Percentiles rank a stretch among this genome's conserved stretches.
These are phyloP conservation scores for Chlorella sp. DNA, from an alignment of 139 green algal genomes.

Conservation along the genomic window DNA sequence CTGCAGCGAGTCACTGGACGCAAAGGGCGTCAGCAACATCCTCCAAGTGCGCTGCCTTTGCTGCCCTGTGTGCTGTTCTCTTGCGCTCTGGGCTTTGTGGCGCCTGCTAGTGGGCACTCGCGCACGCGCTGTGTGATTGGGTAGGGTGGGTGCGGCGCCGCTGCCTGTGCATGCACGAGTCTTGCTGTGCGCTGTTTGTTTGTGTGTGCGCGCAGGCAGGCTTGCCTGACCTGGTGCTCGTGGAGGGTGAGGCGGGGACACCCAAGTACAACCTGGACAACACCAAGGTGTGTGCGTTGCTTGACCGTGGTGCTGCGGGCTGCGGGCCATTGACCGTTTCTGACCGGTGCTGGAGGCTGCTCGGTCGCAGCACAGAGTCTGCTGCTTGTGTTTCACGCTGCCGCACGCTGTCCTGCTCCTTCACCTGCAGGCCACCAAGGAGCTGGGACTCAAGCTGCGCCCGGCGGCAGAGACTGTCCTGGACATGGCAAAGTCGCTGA, in stretches of 20 bases:
- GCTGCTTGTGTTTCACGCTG: too few species aligned
- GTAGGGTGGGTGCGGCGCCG: too few species aligned
- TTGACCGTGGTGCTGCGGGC: not conserved
- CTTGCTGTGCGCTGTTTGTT: too few species aligned
- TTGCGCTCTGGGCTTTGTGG: too few species aligned
- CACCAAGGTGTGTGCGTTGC: slow-evolving; percentile 4
- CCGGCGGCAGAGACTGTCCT: slow-evolving; percentile 10
- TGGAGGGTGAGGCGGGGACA: not conserved
- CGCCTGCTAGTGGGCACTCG: too few species aligned
- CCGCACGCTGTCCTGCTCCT: too few species aligned
- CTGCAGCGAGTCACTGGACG: not conserved
- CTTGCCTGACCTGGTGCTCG: not conserved
- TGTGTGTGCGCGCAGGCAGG: too few species aligned
- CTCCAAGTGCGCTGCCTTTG: slow-evolving; percentile 15
- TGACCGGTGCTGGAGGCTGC: too few species aligned
- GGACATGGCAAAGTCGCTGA: slow-evolving; percentile 19
- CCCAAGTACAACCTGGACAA: slow-evolving; percentile 14
- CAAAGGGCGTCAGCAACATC: slow-evolving; percentile 4
- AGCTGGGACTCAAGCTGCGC: slow-evolving; percentile 30
- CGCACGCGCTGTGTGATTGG: too few species aligned
- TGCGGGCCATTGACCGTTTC: too few species aligned
- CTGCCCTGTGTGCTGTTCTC: not conserved
- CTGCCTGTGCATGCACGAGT: too few species aligned
- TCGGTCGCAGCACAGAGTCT: too few species aligned
- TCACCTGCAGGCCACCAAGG: slow-evolving; percentile 47